Base-by-base conservation (phyloP, 2,329 filamentous ascomycete genomes). In the Mycosphaerella sp. region DNA sequence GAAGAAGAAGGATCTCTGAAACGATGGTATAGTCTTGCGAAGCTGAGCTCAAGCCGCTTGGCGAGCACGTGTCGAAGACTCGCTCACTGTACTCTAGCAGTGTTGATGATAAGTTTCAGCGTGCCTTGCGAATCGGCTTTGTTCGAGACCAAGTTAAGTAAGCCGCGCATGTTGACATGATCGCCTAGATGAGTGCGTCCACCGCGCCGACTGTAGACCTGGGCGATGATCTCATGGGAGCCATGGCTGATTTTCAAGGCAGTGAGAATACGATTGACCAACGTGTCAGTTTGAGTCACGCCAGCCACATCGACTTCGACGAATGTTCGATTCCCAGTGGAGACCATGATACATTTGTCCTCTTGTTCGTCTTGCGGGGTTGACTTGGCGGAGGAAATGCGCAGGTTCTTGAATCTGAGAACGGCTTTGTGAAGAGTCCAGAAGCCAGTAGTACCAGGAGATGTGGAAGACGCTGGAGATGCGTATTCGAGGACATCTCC, bases 331-430 rank as follows among this genome's bases (percentile, higher is more conserved):
- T 46, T 41, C 34, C 41, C 41, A 41, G 41, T 28, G 8, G 46
- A 43, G 6, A 49, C 42, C 36, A 49, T 49, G 41, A 53, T 50
- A 36, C 35, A 41, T 13, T 50, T 49, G 6, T 21, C 21, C 13
- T 50, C 45, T 13, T 37, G 10, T 14, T n/a, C 21, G 6, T 12
- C 13, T 21, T 32, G 41, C 3, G 9, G 13, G 10, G 37, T 12
- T 12, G 35, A 21, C 3, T 25, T 35, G 16, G 40, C 25, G 1
- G 43, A 39, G 2, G 37, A 25, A 18, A 43, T 43, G 32, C 45
- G 50, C 8, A 53, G 16, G 12, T 45, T 53, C 50, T 36, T 49
- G 17, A 53, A 36, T 4, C 39, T 32, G 3, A 41, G 5, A 0
- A 48, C 45, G 3, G 45, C 6, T 6, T 44, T 39, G 25, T 12